Evolutionary conservation across 345 rosid species (phyloP).

Genomic region (Heritiera littoralis): DNA sequence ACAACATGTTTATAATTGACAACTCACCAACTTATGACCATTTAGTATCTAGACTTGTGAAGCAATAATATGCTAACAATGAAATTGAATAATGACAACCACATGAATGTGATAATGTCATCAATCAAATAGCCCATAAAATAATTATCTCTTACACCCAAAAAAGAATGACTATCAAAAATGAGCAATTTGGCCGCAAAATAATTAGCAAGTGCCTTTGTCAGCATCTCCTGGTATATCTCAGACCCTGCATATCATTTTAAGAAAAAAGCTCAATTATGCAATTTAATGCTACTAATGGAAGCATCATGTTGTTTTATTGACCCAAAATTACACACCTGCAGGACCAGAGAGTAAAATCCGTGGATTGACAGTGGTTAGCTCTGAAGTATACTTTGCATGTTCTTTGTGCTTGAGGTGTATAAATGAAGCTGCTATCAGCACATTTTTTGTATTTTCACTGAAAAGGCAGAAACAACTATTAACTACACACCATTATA

Average conservation of each 20-base stretch:
- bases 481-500: conserved; percentile 12
- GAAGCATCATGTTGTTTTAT: neutral
- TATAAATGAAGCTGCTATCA: conserved; percentile 75
- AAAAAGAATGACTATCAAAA: conserved; percentile 72
- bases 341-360: conserved; percentile 95
- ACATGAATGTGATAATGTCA: conserved; percentile 9
- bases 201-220: conserved; percentile 78
- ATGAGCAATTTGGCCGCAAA: conserved; percentile 81
- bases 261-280: conserved; percentile 8
- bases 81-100: conserved; percentile 11
- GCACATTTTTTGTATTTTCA: conserved; percentile 73
- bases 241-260: conserved; percentile 68
- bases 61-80: conserved; percentile 6
- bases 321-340: conserved; percentile 45
- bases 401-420: conserved; percentile 80
- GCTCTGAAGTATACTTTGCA: conserved; percentile 69
- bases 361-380: conserved; percentile 72
- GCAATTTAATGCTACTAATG: conserved; percentile 20
- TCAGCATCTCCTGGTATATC: conserved; percentile 90
- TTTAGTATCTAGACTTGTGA: conserved; percentile 9
- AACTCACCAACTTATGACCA: conserved; percentile 27
- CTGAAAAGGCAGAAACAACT: conserved; percentile 41
- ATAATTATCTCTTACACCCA: conserved; percentile 64
- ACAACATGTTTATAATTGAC: conserved; percentile 31
- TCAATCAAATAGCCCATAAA: conserved; percentile 13